These are phyloP conservation scores for Mucor mucedo DNA, from an alignment of 371 early-diverging fungal genomes.

Conservation along the genomic window DNA sequence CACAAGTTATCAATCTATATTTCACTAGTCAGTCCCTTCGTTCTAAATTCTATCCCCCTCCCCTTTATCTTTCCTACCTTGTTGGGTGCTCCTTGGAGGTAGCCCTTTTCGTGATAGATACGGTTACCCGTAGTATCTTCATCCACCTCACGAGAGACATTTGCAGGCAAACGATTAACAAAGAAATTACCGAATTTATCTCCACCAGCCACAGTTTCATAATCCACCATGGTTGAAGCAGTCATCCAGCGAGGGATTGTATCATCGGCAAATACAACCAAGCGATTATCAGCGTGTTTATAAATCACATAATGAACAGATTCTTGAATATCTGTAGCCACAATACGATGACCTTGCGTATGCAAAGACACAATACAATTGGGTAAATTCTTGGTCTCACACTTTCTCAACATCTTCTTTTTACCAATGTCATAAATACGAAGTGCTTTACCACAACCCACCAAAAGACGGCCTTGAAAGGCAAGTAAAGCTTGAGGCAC, in stretches of 20 bases:
- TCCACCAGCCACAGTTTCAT: slow-evolving; percentile 90
- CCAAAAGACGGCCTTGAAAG: slow-evolving; percentile 91
- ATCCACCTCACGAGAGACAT: slow-evolving; percentile 75
- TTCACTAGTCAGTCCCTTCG: neutral
- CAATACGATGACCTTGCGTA: slow-evolving; percentile 85
- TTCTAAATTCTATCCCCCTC: too few species aligned
- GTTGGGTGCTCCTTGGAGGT: slow-evolving; percentile 85
- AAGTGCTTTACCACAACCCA: slow-evolving; percentile 86
- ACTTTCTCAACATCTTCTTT: slow-evolving; percentile 89
- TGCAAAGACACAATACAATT: slow-evolving; percentile 74
- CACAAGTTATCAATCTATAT: slow-evolving; percentile 62
- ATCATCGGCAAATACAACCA: slow-evolving; percentile 94
- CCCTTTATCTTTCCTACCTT: slow-evolving; percentile 58
- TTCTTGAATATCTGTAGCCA: slow-evolving; percentile 88
- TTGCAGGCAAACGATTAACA: slow-evolving; percentile 75
- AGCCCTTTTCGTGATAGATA: slow-evolving; percentile 77
- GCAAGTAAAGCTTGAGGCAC: slow-evolving; percentile 82
- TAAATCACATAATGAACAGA: slow-evolving; percentile 85
- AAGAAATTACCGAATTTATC: slow-evolving; percentile 97
- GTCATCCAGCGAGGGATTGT: slow-evolving; percentile 90
- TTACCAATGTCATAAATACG: slow-evolving; percentile 94
- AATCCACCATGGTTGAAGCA: slow-evolving; percentile 81
- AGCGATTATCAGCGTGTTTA: slow-evolving; percentile 74
- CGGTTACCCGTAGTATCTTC: slow-evolving; percentile 88
- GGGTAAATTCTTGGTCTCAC: slow-evolving; percentile 84